Evolutionary conservation across 257 asterid genomes (phyloP), one percentile per base, ranked within the genome.

Genomic region (Echium plantagineum): DNA sequence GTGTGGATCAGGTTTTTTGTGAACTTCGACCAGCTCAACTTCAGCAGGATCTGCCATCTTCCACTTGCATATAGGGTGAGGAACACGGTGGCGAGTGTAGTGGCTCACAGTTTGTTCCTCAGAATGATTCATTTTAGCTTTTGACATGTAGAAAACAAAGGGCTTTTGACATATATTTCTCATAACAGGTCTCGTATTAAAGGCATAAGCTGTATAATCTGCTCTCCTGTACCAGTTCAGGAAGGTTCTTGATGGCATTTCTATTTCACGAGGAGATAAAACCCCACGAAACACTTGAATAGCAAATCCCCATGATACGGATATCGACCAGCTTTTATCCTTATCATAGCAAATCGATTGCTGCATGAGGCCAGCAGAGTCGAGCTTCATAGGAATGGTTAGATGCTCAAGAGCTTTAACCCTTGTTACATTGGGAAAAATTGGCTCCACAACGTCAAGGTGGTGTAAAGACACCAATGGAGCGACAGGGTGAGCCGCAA

Each of bases 241-340:
- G 86, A 89, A 89, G 3, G 96, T 89, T 67, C 96, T 77, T 1
- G 95, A 77, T 0, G 96, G 94, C 95, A 81, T 83, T 75, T 89
- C 95, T 6, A 89, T 66, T 69, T 89, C 95, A 0, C 96, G 81
- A 6, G 96, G 89, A 1, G 90, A 83, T 74, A 89, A 54, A 26
- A 81, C 66, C 15, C 96, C 95, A 2, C 96, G 86, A 46, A 83
- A 78, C 69, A 89, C 73, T 66, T 85, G 96, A 61, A 89, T 80
- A 0, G 94, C 87, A 18, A 75, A 89, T 9, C 96, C 96, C 96
- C 96, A 89, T 0, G 96, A 89, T 0, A 89, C 85, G 0, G 96
- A 89, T 13, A 89, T 48, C 0, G 90, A 79, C 96, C 95, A 85
- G 56, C 72, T 9, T 4, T 74, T 74, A 21, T 62, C 7, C 61